A percentile compares a stretch with the other conserved stretches of the same genome.
These are phyloP conservation scores for Luzula sylvatica DNA, from an alignment of 176 grass and related monocot genomes.

Conservation along the genomic window DNA sequence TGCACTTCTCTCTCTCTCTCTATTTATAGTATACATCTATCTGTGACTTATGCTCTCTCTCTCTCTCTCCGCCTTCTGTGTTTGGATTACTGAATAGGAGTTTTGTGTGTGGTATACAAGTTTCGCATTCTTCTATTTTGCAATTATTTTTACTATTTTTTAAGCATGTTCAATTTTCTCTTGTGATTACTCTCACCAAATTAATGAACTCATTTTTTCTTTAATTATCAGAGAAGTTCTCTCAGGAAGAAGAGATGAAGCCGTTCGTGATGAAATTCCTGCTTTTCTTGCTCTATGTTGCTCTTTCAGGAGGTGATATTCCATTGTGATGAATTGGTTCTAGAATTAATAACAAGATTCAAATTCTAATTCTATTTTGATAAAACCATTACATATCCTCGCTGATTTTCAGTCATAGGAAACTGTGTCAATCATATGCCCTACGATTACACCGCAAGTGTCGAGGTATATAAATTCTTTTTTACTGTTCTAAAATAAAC, in stretches of 20 bases:
- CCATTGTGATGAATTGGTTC: background rate
- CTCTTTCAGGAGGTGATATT: slow-evolving; percentile 11
- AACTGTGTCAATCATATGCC: slow-evolving; percentile 25
- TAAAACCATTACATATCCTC: too few species aligned
- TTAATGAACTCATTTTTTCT: slow-evolving; percentile 1
- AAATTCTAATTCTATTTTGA: too few species aligned
- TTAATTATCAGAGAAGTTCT: background rate
- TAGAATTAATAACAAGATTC: background rate
- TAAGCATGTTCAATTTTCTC: slow-evolving; percentile 10
- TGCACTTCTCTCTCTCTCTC: background rate
- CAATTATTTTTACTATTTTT: background rate
- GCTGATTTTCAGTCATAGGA: slow-evolving; percentile 19
- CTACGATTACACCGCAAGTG: slow-evolving; percentile 64
- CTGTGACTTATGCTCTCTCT: too few species aligned
- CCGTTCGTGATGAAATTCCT: slow-evolving; percentile 3
- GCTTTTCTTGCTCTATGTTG: slow-evolving; percentile 10
- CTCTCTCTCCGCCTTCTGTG: too few species aligned
- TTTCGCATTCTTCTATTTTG: background rate
- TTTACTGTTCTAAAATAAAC: too few species aligned
- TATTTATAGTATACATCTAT: too few species aligned
- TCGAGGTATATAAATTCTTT: slow-evolving; percentile 39
- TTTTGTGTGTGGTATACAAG: too few species aligned
- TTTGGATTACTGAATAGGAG: too few species aligned
- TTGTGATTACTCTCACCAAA: slow-evolving; percentile 12
- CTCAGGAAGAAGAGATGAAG: slow-evolving; percentile 24